Evolutionary conservation across 306 rosid genomes (phyloP).

Genomic region (Quercus parvula): DNA sequence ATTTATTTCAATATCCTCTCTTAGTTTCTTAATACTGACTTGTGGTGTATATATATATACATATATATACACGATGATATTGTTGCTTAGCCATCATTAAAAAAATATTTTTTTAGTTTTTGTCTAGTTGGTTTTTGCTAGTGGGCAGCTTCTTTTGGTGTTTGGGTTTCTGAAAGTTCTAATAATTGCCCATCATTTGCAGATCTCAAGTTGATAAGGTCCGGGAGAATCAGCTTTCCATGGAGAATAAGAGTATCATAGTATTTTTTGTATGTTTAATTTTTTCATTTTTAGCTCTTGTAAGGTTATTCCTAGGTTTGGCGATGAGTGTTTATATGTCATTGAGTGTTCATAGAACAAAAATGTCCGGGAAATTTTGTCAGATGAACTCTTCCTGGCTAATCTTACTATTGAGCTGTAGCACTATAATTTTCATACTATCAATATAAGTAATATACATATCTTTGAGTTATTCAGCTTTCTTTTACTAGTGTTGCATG

Average conservation of each 20-base stretch:
- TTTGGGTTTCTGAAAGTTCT: not conserved
- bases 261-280: constrained; percentile 57
- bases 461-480: constrained; percentile 14
- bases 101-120: not conserved
- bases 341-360: constrained; percentile 38
- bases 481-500: not conserved
- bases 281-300: constrained; percentile 53
- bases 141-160: no score
- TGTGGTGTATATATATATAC: not conserved
- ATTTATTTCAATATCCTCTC: not conserved
- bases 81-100: not conserved
- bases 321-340: constrained; percentile 42
- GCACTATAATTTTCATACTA: constrained; percentile 54
- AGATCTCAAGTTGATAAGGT: constrained; percentile 74
- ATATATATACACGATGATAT: not conserved
- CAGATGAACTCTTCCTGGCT: constrained; percentile 63
- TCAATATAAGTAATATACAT: constrained; percentile 35
- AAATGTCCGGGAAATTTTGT: constrained; percentile 63
- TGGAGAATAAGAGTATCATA: constrained; percentile 68
- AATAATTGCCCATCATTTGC: constrained; percentile 26
- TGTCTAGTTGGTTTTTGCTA: not conserved
- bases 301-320: constrained; percentile 43
- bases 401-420: constrained; percentile 60
- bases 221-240: constrained; percentile 49
- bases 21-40: not conserved